Base-by-base conservation (phyloP, 2,329 filamentous ascomycete genomes). In the Aspergillus sclerotialis region DNA sequence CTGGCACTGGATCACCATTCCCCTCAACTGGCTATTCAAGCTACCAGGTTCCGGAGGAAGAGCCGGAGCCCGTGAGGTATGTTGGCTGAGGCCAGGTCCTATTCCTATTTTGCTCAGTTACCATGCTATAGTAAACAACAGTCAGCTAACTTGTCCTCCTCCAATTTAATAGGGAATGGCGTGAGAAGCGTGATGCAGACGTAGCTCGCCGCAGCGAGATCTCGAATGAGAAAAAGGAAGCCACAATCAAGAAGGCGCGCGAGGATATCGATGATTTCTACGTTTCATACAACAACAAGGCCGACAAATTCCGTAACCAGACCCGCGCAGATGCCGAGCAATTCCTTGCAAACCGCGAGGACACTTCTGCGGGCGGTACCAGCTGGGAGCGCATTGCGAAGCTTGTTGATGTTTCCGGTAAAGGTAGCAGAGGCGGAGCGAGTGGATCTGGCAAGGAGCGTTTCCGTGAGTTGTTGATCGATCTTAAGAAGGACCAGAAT, bases 351-450 rank as follows among this genome's bases (percentile, higher is more conserved):
- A 88, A 73, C 62, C 79, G 89, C 40, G 90, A 98, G 61, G 89
- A 96, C 61, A 95, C 89, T 25, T 85, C 88, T 15, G 86, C 86
- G 8, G 92, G 92, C 32, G 92, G 92, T 43, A 98, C 92, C 4
- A 94, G 86, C 73, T 98, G 92, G 92, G 92, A 98, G 69, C 82
- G 92, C 49, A 96, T 98, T 56, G 84, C 89, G 15, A 98, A 96
- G 70, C 65, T 98, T 50, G 89, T 96, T n/a, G 92, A 98, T 64
- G 67, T 98, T 46, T 95, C 87, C 54, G 92, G 92, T 43, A 98
- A 96, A 69, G 88, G 90, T 10, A 69, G 77, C 39, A 84, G 81
- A 64, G 89, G 90, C 38, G 90, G 89, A 55, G 88, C 85, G 28
- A 80, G 80, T 41, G 90, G 89, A 29, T 93, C 85, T 41, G 89